phyloP scores from a whole-genome alignment of 1,284 basidiomycete genomes.

The Paramarasmius palmivorus region DNA sequence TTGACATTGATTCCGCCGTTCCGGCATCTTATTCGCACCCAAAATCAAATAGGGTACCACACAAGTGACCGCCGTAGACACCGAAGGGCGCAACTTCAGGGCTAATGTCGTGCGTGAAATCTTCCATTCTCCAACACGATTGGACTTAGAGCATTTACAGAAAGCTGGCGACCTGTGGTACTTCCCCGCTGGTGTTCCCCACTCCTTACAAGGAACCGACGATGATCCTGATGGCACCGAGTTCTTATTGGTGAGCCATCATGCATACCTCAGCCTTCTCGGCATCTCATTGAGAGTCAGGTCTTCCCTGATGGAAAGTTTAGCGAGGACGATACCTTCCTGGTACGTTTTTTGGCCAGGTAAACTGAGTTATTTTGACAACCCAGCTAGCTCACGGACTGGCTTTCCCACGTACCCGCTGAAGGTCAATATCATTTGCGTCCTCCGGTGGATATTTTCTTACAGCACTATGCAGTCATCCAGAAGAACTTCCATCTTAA shows the following conservation, averaged over 20 bases:
- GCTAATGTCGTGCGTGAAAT: slow-evolving; percentile 48
- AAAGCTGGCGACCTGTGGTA: slow-evolving; percentile 55
- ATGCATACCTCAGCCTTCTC: no score
- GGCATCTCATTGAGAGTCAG: no score
- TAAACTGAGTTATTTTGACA: no score
- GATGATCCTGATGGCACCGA: slow-evolving; percentile 61
- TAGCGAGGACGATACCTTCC: slow-evolving; percentile 68
- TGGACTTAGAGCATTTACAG: no score
- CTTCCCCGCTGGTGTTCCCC: slow-evolving; percentile 70
- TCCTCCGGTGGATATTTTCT: neutral
- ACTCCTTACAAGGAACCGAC: slow-evolving; percentile 63
- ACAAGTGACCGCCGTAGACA: slow-evolving; percentile 61
- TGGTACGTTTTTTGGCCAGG: no score
- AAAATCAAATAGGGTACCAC: slow-evolving; percentile 65
- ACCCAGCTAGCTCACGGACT: slow-evolving; percentile 54
- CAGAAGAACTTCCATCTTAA: slow-evolving; percentile 67
- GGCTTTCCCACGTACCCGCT: slow-evolving; percentile 59
- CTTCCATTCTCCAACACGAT: neutral
- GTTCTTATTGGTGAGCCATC: slow-evolving; percentile 67
- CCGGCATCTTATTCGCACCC: neutral
- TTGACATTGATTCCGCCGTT: slow-evolving; percentile 10
- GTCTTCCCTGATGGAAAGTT: slow-evolving; percentile 67
- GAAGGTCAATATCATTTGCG: slow-evolving; percentile 31
- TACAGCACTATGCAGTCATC: slow-evolving; percentile 49
- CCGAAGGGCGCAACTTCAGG: slow-evolving; percentile 61